Percentiles rank a stretch among this genome's conserved stretches.
Evolutionary conservation across 164 flowering plant species (phyloP).

Genomic region (Stephania yunnanensis): DNA sequence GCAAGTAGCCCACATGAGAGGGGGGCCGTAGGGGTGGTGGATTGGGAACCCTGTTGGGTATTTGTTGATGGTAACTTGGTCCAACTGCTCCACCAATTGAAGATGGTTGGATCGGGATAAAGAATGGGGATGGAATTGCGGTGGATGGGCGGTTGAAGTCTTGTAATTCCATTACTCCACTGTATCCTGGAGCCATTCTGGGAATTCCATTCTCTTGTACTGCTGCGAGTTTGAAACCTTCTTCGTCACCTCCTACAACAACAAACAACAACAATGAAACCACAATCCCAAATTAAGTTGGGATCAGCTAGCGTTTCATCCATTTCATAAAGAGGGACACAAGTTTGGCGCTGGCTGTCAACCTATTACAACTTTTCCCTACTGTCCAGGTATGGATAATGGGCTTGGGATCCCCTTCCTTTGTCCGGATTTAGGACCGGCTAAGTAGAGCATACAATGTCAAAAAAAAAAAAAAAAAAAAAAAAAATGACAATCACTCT

Average conservation of each 20-base stretch:
- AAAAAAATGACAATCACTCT: no score
- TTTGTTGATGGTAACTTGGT: slow-evolving; percentile 30
- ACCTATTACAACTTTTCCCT: no score
- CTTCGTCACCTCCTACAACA: slow-evolving; percentile 7
- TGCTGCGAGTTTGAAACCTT: slow-evolving; percentile 32
- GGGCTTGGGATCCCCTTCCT: no score
- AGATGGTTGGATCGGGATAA: slow-evolving; percentile 15
- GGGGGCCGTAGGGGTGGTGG: slow-evolving; percentile 69
- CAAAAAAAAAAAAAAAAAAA: no score
- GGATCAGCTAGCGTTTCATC: background rate
- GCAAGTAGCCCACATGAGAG: slow-evolving; percentile 52
- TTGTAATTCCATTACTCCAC: slow-evolving; percentile 17
- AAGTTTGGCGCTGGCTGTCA: no score
- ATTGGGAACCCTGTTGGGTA: slow-evolving; percentile 15
- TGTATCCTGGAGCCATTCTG: slow-evolving; percentile 2
- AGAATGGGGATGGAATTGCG: slow-evolving; percentile 46
- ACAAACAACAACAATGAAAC: no score
- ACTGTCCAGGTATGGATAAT: no score
- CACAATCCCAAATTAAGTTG: background rate
- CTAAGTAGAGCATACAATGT: no score
- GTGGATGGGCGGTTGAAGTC: slow-evolving; percentile 12
- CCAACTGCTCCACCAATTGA: slow-evolving; percentile 20
- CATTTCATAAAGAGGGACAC: background rate
- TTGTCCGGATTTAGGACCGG: no score
- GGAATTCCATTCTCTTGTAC: slow-evolving; percentile 16